Conservation (phyloP, 179 eudicot species). For the Heliamphora pulchella region DNA sequence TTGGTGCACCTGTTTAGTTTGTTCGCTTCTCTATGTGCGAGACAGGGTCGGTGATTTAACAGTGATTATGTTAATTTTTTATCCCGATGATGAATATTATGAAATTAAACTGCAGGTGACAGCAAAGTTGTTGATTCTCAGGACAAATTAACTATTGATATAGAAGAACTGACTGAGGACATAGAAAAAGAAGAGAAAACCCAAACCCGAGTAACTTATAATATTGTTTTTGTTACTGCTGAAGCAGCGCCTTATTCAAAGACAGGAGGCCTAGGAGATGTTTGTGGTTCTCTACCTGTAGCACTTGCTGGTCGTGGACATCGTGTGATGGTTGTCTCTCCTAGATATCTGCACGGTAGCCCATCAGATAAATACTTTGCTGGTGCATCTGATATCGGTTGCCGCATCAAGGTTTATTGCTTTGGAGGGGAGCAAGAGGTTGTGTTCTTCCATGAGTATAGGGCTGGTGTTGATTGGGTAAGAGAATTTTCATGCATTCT, state of each 20-base stretch:
- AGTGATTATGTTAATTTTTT: not conserved
- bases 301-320: slow-evolving; percentile 90
- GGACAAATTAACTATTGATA: slow-evolving; percentile 24
- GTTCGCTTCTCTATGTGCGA: too few relatives aligned
- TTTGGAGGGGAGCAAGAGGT: slow-evolving; percentile 88
- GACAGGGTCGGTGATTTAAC: too few relatives aligned
- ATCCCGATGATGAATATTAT: slow-evolving; percentile 12
- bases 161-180: slow-evolving; percentile 31
- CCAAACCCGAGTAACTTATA: slow-evolving; percentile 35
- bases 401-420: slow-evolving; percentile 54
- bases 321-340: slow-evolving; percentile 94
- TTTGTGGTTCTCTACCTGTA: slow-evolving; percentile 94
- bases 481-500: slow-evolving; percentile 13
- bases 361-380: slow-evolving; percentile 61
- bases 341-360: slow-evolving; percentile 74
- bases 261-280: slow-evolving; percentile 98
- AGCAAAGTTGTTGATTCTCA: slow-evolving; percentile 24
- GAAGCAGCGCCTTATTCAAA: slow-evolving; percentile 97
- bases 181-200: slow-evolving; percentile 32
- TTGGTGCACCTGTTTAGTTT: too few relatives aligned
- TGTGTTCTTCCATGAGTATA: slow-evolving; percentile 75
- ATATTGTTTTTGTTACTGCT: slow-evolving; percentile 63
- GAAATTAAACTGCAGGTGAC: slow-evolving; percentile 31
- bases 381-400: slow-evolving; percentile 48
- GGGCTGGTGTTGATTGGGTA: slow-evolving; percentile 99